Base-by-base conservation (phyloP, 495 filamentous ascomycete species). In the Trichocladium antarcticum region DNA sequence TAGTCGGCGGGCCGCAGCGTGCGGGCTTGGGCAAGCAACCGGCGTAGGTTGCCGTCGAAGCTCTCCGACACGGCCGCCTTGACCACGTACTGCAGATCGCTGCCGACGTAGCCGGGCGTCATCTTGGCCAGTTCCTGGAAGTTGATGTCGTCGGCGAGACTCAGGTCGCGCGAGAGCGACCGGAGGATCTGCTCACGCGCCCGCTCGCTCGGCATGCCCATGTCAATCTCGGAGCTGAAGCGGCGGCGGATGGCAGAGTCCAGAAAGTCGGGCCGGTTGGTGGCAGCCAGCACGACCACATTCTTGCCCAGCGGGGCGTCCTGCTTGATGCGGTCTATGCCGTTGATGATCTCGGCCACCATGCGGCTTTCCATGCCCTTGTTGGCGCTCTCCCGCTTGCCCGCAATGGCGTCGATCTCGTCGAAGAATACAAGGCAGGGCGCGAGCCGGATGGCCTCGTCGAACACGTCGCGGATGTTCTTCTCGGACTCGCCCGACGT, bases 401-500 rank as follows among this genome's bases (percentile, higher is more conserved):
- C 88, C 34, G 92, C 92, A 51, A 96, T 95, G 14, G 87, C 85
- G 63, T 98, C 92, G 51, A 96, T 94, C 63, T 98, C 92, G 57
- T 96, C 92, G 49, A 98, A 84, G 63, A 98, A 96, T 7, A 98
- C 77, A 4, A 98, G 70, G 60, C 89, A 95, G 1, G 92, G 92
- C 2, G 92, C 92, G 46, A 89, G 75, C 45, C 79, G 77, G 61
- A 84, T 85, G 0, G 92, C 92, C 60, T 94, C 86, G 17, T 95
- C 81, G 55, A 96, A 96, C 47, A 89, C 74, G 47, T 96, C 89
- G 27, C 90, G 75, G 41, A 98, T 78, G 47, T 88, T 89, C 70
- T 94, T 93, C 66, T 98, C 92, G 0, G 87, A 95, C 58, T 96
- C 90, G 54, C 90, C 90, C 14, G 89, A 95, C 83, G 95, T 95